Evolutionary conservation across 768 basidiomycete genomes (phyloP), one percentile per base, ranked within the genome.

Genomic region (Boletus patriciae): DNA sequence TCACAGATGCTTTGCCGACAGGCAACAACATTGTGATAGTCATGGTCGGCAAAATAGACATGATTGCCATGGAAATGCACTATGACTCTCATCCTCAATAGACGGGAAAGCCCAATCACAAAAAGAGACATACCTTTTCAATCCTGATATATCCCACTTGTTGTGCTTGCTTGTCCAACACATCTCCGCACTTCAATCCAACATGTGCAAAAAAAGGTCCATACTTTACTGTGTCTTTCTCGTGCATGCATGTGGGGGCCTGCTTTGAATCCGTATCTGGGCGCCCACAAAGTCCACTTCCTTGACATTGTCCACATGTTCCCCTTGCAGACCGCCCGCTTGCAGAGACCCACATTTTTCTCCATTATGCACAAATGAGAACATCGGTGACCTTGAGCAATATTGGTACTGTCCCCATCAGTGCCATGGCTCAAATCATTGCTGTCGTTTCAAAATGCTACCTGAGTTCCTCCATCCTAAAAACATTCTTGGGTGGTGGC

Each of bases 191-290:
- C 65, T 64, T 71, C 67, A 73, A 27, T 63, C 71, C 54, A 25
- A 31, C 46, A 15, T 50, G 66, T 16, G 47, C 55, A 34, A 68
- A 55, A 16, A 59, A 5, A 4, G 59, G 59, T 7, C 69, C n/a
- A 38, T 71, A 72, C 55, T 74, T 74, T 45, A 67, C 70, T 4
- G 66, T 63, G 3, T 73, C 69, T 9, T 70, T 67, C 4, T 56
- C 48, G 1, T 44, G 38, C 10, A 23, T 16, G 12, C 27, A 42
- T 5, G 23, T 15, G n/a, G 1, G 3, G 33, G 43, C 33, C 7
- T 53, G 38, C 29, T 42, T 59, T n/a, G 38, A 52, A 45, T 42
- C 44, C 2, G 6, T n/a, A 12, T 46, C 25, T 11, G n/a, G 7
- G 27, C 11, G 33, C 9, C 47, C 31, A 19, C 9, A 0, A 13